Evolutionary conservation across 202 grass and related monocot genomes (phyloP), one percentile per base, ranked within the genome.

Genomic region (Carex sylvatica): DNA sequence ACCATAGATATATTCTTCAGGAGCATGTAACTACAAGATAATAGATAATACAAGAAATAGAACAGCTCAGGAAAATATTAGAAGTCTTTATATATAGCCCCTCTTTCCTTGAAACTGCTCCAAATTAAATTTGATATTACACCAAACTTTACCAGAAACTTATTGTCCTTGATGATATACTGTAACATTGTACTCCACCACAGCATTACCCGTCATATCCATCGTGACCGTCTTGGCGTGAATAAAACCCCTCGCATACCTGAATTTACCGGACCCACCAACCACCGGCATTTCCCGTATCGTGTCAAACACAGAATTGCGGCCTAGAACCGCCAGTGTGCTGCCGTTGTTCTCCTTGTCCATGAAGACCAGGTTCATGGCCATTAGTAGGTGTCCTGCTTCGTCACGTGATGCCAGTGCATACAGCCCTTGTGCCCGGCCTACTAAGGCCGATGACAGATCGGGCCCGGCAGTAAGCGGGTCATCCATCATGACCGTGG

Each of bases 391-490:
- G 56, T 87, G 90, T 5, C 82, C 86, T 2, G 62, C 0, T 87
- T 54, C 15, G 76, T 91, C 88, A 83, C 76, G 87, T 65, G 81
- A 87, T 18, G 90, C 83, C 62, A 35, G 35, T 28, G 91, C 56
- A 80, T 97, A 97, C 12, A 88, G 82, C n/a, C 94, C 94, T 87
- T 97, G 94, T 8, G 94, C 92, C 30, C 92, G 86, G 13, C 94
- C 94, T 0, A 92, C 22, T 7, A 67, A 55, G 67, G 2, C 15
- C 0, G 90, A 92, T 0, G 59, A 31, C 9, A 51, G 38, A 46
- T 89, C 68, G 0, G 90, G 86, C 0, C 87, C 88, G 0, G 79
- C 72, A 0, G 94, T 97, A 9, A 97, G 85, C 6, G 90, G 78
- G 82, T 94, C 87, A 84, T 97, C 94, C 38, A 97, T 92, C n/a